These are phyloP conservation scores for Symbiodinium pilosum DNA, from an alignment of 73 alveolate genomes.

Conservation along the genomic window DNA sequence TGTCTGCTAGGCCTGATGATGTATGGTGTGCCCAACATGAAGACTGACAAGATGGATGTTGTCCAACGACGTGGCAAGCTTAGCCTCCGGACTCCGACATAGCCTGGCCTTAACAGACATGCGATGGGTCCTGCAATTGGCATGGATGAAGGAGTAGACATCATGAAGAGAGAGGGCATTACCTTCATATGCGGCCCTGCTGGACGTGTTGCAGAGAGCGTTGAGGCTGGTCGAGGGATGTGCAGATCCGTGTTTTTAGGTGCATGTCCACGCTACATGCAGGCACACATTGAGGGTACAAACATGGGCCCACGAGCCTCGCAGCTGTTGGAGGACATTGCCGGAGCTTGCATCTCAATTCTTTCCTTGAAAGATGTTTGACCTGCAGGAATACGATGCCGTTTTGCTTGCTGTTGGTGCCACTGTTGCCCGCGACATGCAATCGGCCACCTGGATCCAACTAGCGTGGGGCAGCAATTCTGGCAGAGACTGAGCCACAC, in stretches of 20 bases:
- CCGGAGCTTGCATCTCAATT: too few relatives aligned
- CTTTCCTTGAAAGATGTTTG: too few relatives aligned
- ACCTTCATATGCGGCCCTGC: constrained; percentile 63
- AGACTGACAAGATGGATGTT: constrained; percentile 94
- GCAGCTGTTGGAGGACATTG: constrained; percentile 20
- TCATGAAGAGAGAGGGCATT: constrained; percentile 85
- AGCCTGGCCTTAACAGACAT: neutral
- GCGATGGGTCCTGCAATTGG: neutral
- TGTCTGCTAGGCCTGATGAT: constrained; percentile 57
- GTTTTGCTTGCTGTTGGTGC: constrained; percentile 90
- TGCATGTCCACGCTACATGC: too few relatives aligned
- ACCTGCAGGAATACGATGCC: constrained; percentile 63
- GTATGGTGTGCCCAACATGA: constrained; percentile 95
- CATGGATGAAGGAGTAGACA: constrained; percentile 13
- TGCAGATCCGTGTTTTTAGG: neutral
- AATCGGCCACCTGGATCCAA: constrained; percentile 1
- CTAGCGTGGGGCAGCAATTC: neutral
- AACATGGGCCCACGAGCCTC: constrained; percentile 64
- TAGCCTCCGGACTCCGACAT: neutral
- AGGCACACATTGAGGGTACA: constrained; percentile 31
- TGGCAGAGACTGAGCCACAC: too few relatives aligned
- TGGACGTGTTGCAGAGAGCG: constrained; percentile 52
- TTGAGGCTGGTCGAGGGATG: neutral
- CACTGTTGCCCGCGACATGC: constrained; percentile 94
- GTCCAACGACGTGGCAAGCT: constrained; percentile 66